These are phyloP conservation scores for Neopestalotiopsis sp. DNA, from an alignment of 2,329 filamentous ascomycete species.

Conservation along the genomic window DNA sequence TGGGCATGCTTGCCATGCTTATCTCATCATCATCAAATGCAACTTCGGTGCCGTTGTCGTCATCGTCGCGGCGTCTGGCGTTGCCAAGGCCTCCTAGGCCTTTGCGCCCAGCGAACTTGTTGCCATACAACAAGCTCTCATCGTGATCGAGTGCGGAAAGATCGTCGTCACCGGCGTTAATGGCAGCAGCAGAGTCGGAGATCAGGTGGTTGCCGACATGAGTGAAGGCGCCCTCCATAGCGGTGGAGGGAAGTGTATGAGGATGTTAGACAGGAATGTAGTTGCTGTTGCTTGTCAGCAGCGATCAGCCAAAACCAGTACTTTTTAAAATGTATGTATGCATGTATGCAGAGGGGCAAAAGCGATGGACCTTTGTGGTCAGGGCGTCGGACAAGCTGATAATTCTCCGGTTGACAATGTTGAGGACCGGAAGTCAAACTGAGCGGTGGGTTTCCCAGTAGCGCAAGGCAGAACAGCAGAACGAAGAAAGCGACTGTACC, in stretches of 20 bases:
- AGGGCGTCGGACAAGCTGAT: neutral
- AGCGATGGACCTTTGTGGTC: neutral
- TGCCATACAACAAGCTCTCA: conserved; percentile 78
- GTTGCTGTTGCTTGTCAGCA: neutral
- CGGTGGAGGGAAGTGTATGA: conserved; percentile 34
- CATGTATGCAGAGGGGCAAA: neutral
- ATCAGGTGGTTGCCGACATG: conserved; percentile 87
- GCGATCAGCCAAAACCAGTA: neutral
- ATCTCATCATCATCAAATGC: conserved; percentile 81
- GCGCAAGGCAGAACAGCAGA: neutral
- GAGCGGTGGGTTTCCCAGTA: neutral
- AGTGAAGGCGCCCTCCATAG: conserved; percentile 87
- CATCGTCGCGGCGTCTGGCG: conserved; percentile 74
- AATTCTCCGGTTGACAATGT: neutral
- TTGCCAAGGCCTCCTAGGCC: conserved; percentile 54
- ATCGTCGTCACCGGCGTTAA: conserved; percentile 84
- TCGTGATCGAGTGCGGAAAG: conserved; percentile 75
- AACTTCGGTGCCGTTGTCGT: conserved; percentile 85
- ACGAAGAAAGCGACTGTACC: neutral
- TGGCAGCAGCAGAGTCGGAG: conserved; percentile 82
- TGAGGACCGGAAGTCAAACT: neutral
- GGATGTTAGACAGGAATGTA: conserved; percentile 24
- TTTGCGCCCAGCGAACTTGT: conserved; percentile 63
- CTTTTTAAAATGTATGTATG: neutral
- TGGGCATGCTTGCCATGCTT: conserved; percentile 78